Percentiles rank a stretch among this genome's conserved stretches.
These are phyloP conservation scores for Hericium coralloides DNA, from an alignment of 768 basidiomycete species.

Conservation along the genomic window DNA sequence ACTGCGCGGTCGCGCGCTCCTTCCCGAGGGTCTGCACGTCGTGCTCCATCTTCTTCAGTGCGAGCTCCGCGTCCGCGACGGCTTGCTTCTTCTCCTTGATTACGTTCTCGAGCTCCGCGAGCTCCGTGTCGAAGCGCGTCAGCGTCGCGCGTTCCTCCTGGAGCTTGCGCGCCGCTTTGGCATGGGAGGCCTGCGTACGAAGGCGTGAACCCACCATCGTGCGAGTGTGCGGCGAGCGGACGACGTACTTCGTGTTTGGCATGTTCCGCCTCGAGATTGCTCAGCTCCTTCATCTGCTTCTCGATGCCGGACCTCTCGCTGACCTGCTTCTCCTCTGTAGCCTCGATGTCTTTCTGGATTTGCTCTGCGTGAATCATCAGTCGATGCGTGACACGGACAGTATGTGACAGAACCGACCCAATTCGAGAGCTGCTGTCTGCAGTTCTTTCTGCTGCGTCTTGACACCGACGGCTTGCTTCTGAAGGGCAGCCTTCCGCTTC, in stretches of 20 bases:
- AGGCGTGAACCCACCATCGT: too few species aligned
- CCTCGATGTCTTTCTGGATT: constrained; percentile 63
- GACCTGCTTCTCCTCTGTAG: constrained; percentile 33
- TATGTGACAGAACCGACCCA: constrained; percentile 48
- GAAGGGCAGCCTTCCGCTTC: constrained; percentile 71
- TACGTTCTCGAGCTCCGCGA: constrained; percentile 72
- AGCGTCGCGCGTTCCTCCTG: constrained; percentile 83
- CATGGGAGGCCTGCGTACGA: constrained; percentile 38
- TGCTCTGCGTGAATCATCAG: constrained; percentile 45
- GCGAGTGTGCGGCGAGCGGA: too few species aligned
- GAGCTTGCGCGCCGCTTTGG: constrained; percentile 61
- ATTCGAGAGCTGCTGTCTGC: constrained; percentile 78
- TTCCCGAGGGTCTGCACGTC: constrained; percentile 53
- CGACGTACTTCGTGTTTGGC: constrained; percentile 33
- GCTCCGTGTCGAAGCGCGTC: constrained; percentile 79
- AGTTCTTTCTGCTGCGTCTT: constrained; percentile 87
- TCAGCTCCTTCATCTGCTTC: constrained; percentile 54
- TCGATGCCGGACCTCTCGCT: constrained; percentile 39
- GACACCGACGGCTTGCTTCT: constrained; percentile 72
- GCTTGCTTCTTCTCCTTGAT: constrained; percentile 77
- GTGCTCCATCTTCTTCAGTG: constrained; percentile 60
- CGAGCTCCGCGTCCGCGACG: constrained; percentile 57
- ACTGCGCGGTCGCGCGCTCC: constrained; percentile 50
- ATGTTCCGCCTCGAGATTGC: constrained; percentile 44
- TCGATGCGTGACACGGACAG: background rate